Conservation (phyloP, 345 rosid genomes). For the Ceriops decandra region DNA sequence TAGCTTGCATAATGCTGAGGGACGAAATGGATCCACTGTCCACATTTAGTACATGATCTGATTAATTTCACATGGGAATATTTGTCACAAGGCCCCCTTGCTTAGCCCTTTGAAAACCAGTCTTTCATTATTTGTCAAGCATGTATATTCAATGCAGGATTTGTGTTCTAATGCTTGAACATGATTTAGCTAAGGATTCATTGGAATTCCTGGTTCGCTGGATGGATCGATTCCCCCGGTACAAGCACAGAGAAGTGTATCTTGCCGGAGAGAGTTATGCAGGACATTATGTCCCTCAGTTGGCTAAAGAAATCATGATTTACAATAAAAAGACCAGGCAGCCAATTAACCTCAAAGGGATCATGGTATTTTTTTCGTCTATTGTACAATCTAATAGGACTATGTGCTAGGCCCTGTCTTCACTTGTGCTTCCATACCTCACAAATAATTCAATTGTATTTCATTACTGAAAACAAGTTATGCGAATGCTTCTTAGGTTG, state of each 20-base stretch:
- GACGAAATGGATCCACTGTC: not conserved
- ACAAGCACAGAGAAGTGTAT: constrained; percentile 65
- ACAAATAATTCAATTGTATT: not conserved
- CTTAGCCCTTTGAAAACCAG: not conserved
- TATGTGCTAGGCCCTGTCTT: too few species aligned
- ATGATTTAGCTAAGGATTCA: constrained; percentile 73
- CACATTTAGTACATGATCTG: constrained; percentile 1
- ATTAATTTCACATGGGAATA: not conserved
- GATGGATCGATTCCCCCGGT: constrained; percentile 79
- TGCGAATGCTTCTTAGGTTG: constrained; percentile 49
- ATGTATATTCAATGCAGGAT: not conserved
- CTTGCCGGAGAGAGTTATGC: constrained; percentile 96
- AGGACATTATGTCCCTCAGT: constrained; percentile 98
- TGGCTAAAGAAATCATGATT: constrained; percentile 66
- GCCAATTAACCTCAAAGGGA: constrained; percentile 77
- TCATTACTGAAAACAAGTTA: not conserved
- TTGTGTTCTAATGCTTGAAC: not conserved
- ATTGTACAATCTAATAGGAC: not conserved
- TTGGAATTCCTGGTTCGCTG: constrained; percentile 67
- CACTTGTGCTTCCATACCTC: not conserved
- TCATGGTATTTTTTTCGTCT: constrained; percentile 51
- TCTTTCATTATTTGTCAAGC: not conserved
- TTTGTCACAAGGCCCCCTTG: not conserved
- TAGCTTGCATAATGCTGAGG: not conserved
- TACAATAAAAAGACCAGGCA: constrained; percentile 52